Evolutionary conservation across 306 rosid genomes (phyloP), one percentile per base, ranked within the genome.

Genomic region (Purshia tridentata): DNA sequence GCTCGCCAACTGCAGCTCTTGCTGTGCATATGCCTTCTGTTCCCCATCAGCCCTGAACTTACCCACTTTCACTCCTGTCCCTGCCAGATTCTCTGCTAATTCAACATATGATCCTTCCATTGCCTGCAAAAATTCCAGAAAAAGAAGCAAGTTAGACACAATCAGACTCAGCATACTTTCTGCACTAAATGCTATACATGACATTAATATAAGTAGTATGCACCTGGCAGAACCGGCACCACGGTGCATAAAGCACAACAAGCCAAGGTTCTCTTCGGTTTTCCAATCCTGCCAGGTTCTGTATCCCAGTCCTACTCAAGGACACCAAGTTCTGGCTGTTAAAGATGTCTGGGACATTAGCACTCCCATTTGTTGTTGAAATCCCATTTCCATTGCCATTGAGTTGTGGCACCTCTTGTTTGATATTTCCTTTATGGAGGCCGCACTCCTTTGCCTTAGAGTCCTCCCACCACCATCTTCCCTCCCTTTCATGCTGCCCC

Each of bases 381-480:
- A 23, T 29, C 42, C n/a, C 42, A 52, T 85, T 86, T 69, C 85
- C 90, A 69, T 76, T 83, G 46, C 88, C 93, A 75, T 81, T 79
- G 56, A 47, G 68, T 19, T 81, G 81, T 55, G 80, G 80, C 1
- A 52, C 81, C 23, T 78, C 87, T 42, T 87, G 90, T 71, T 87
- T 90, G 29, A 94, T 74, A 53, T 94, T 94, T 18, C 99, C 99
- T 62, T 91, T 94, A 89, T 94, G 99, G 72, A 94, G 99, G 70
- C 99, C 99, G 13, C 99, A 94, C 76, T 94, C 99, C 87, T 94
- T 94, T 0, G 96, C 96, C 76, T 88, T 90, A 67, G 98, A 89
- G 61, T 92, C 98, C 85, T 92, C 96, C 98, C 98, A 94, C 99
- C 99, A 94, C 99, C 99, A 94, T 50, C 99, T 86, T 78, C 99